Base-by-base conservation (phyloP, 352 stramenopile species). In the Phytopythium ostracodes region DNA sequence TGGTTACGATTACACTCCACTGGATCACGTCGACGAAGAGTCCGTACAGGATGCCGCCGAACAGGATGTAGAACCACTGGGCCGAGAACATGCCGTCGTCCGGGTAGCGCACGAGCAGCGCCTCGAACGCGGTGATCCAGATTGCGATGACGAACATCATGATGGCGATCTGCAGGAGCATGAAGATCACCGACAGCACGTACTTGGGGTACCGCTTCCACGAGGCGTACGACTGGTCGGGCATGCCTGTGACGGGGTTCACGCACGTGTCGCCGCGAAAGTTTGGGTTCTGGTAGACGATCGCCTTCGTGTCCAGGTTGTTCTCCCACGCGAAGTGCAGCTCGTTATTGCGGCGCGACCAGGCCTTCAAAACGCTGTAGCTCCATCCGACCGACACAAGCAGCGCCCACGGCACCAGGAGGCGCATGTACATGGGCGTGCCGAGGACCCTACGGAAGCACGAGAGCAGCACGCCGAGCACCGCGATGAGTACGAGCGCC, bases 141-240 rank as follows among this genome's bases (percentile, higher is more conserved):
- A 81, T 87, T 31, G 82, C 84, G 47, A 94, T 91, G 31, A 90
- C 70, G 35, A 89, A 66, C 81, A 94, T 91, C 84, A 94, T 94
- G 63, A 94, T 88, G 2, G 76, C 80, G 58, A 91, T 94, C 60
- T 94, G 84, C 59, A 91, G 59, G 14, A 91, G 7, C 81, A 94
- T 91, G 61, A 94, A 94, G 12, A 78, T 66, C 1, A 73, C 61
- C 7, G 77, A 73, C 1, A 80, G 59, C n/a, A 89, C 54, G 65
- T 91, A 90, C 60, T 87, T 89, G 12, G 82, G 82, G 64, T 87
- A 86, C 6, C 84, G 67, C 49, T 88, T 91, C 84, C 84, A 94
- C 40, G 72, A 84, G 22, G 84, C 65, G 35, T 94, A 94, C 55
- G 79, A 81, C 35, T 86, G 70, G 57, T 91, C 79, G 0, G 72